Percentiles rank a stretch among this genome's conserved stretches.
These are phyloP conservation scores for Candolleomyces efflorescens DNA, from an alignment of 768 basidiomycete species.

Conservation along the genomic window DNA sequence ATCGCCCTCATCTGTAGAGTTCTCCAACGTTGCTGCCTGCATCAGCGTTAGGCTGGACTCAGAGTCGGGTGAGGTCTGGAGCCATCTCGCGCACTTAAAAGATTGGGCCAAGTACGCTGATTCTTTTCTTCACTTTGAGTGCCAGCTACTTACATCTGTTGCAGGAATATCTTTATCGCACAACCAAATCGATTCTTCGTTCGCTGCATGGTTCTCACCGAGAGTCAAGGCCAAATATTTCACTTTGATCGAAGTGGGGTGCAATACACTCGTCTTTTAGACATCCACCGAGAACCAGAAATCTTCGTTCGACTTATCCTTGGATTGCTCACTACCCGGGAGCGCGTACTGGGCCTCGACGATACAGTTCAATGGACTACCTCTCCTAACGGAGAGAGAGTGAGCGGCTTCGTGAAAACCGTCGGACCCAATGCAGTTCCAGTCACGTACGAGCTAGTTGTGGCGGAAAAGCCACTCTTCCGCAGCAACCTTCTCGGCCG, in stretches of 20 bases:
- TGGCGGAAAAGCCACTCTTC: background rate
- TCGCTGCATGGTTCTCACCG: background rate
- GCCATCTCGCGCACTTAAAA: background rate
- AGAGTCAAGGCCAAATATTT: background rate
- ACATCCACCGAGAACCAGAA: background rate
- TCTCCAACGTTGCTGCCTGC: background rate
- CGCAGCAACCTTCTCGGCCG: background rate
- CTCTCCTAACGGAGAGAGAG: background rate
- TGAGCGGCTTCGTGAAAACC: background rate
- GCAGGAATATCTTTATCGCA: background rate
- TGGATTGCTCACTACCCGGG: background rate
- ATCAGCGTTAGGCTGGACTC: background rate
- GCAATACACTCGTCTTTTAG: background rate
- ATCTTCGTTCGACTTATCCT: slow-evolving; percentile 1
- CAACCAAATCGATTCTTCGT: slow-evolving; percentile 3
- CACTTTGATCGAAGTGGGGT: slow-evolving; percentile 5
- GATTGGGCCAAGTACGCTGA: background rate
- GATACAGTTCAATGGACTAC: slow-evolving; percentile 1
- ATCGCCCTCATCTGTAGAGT: background rate
- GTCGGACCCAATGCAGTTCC: background rate
- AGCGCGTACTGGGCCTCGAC: background rate
- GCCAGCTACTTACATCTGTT: too few species aligned
- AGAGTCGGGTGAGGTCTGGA: too few species aligned
- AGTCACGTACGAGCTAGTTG: background rate
- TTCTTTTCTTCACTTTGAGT: too few species aligned